A percentile compares a stretch with the other conserved stretches of the same genome.
phyloP scores from a whole-genome alignment of 1,284 basidiomycete genomes.

The Ceratobasidium papillatum region DNA sequence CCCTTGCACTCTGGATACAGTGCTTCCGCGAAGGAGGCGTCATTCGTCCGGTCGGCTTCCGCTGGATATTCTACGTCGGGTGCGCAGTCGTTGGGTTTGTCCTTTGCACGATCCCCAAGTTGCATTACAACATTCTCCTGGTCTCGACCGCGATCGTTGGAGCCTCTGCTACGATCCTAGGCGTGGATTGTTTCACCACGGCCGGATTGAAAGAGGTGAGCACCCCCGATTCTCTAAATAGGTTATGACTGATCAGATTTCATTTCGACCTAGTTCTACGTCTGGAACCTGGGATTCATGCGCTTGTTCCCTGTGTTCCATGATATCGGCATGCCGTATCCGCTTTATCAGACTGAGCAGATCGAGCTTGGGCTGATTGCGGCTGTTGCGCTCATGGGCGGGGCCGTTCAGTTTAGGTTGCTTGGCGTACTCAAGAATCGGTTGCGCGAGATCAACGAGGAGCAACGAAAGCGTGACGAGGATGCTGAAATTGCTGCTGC shows the following conservation, averaged over 20 bases:
- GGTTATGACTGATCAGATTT: conserved; percentile 2
- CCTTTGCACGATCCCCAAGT: conserved; percentile 70
- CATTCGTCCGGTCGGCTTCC: conserved; percentile 74
- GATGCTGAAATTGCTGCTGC: conserved; percentile 81
- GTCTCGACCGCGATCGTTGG: conserved; percentile 88
- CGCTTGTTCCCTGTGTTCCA: conserved; percentile 79
- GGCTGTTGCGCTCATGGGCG: conserved; percentile 83
- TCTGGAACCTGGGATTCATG: conserved; percentile 91
- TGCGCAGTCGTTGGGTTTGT: conserved; percentile 61
- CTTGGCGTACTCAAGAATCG: conserved; percentile 80
- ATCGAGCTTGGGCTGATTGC: conserved; percentile 90
- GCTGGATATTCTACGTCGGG: conserved; percentile 91
- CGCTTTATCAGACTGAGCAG: conserved; percentile 88
- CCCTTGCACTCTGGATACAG: conserved; percentile 86
- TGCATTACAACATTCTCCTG: conserved; percentile 83
- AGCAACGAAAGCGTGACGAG: conserved; percentile 75
- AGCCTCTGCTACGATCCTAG: conserved; percentile 90
- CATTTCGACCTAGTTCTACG: conserved; percentile 73
- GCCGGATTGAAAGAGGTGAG: conserved; percentile 86
- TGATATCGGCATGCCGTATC: conserved; percentile 72
- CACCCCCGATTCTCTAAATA: conserved; percentile 34
- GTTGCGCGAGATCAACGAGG: conserved; percentile 79
- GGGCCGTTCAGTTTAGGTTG: conserved; percentile 89
- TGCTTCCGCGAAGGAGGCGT: conserved; percentile 84
- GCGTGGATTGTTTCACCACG: conserved; percentile 92